Conservation (phyloP, 2,329 filamentous ascomycete genomes). For the Dothideomycetidae sp. region DNA sequence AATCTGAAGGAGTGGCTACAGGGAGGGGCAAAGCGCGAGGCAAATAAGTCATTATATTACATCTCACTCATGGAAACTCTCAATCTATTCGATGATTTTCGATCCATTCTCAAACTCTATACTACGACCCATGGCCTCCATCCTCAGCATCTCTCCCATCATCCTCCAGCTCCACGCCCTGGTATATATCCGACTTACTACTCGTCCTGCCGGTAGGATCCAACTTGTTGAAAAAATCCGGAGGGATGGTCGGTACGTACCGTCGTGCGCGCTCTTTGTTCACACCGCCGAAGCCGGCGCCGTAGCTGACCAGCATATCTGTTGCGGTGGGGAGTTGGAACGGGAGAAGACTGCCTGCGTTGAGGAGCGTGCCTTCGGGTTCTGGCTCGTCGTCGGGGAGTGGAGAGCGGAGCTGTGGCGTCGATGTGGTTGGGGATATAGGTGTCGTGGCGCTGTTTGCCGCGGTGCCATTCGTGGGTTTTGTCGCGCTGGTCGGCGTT, state of each 20-base stretch:
- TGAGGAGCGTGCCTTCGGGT: slow-evolving; percentile 63
- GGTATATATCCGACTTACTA: slow-evolving; percentile 11
- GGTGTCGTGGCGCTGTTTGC: slow-evolving; percentile 2
- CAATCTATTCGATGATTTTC: no score
- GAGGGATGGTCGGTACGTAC: slow-evolving; percentile 88
- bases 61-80: no score
- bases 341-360: slow-evolving; percentile 82
- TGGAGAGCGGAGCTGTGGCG: slow-evolving; percentile 15
- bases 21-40: no score
- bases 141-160: slow-evolving; percentile 3
- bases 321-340: slow-evolving; percentile 93
- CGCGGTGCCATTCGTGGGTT: slow-evolving; percentile 4
- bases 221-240: slow-evolving; percentile 81
- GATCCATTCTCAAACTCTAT: no score
- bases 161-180: slow-evolving; percentile 1
- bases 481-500: slow-evolving; percentile 8
- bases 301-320: slow-evolving; percentile 93
- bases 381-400: slow-evolving; percentile 44
- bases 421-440: slow-evolving; percentile 11
- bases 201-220: slow-evolving; percentile 40
- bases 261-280: slow-evolving; percentile 86
- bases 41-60: no score
- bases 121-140: no score
- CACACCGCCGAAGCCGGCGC: slow-evolving; percentile 82
- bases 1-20: no score